Percentiles rank a stretch among this genome's conserved stretches.
Conservation (phyloP, 2,329 filamentous ascomycete species). For the Madurella fahalii region DNA sequence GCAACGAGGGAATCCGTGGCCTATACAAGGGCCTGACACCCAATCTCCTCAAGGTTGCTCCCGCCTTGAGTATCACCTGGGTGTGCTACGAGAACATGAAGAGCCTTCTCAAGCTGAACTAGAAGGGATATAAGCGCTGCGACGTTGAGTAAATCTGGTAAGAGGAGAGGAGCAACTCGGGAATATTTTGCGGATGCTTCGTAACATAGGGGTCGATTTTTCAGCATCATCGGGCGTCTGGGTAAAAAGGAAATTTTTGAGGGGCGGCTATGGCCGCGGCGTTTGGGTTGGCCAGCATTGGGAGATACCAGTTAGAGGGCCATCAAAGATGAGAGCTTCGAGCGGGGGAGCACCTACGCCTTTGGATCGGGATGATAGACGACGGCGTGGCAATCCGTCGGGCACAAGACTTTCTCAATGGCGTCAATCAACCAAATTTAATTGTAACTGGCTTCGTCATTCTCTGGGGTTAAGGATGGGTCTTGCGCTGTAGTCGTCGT, state of each 20-base stretch:
- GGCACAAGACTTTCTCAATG: neutral
- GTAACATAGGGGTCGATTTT: constrained; percentile 5
- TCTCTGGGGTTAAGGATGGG: neutral
- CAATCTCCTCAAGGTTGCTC: constrained; percentile 93
- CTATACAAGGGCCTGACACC: constrained; percentile 94
- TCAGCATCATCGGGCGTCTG: constrained; percentile 22
- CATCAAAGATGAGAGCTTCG: neutral
- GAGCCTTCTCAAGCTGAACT: constrained; percentile 57
- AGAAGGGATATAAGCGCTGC: constrained; percentile 8
- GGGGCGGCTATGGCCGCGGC: constrained; percentile 16
- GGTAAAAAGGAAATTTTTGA: constrained; percentile 16
- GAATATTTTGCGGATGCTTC: neutral
- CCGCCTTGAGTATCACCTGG: constrained; percentile 92
- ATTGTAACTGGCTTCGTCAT: constrained; percentile 7
- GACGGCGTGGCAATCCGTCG: neutral
- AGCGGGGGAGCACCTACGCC: neutral
- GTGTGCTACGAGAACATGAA: constrained; percentile 91
- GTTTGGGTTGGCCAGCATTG: constrained; percentile 17
- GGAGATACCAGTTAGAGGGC: constrained; percentile 23
- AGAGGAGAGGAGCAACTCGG: neutral
- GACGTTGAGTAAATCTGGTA: neutral
- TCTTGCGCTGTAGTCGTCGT: neutral
- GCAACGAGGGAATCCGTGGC: constrained; percentile 77
- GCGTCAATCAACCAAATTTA: neutral
- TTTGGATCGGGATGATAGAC: constrained; percentile 10